Percentiles rank a stretch among this genome's conserved stretches.
Evolutionary conservation across 129 eudicot species (phyloP).

Genomic region (Deinandra increscens): DNA sequence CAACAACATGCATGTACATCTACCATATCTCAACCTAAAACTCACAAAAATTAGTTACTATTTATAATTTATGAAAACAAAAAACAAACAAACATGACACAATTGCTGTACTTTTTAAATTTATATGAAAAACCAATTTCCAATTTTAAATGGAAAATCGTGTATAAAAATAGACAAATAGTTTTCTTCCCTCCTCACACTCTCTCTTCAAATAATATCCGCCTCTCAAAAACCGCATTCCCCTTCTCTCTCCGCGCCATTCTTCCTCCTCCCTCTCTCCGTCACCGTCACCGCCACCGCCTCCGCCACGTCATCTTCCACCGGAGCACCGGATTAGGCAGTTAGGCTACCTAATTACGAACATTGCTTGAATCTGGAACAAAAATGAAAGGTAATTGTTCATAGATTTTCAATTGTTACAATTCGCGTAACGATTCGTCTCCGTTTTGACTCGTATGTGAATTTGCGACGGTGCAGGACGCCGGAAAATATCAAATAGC

Average conservation of each 20-base stretch:
- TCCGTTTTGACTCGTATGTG: not conserved
- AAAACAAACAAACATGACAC: no score
- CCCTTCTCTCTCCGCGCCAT: slow-evolving; percentile 27
- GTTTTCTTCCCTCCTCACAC: slow-evolving; percentile 36
- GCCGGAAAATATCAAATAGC: slow-evolving; percentile 4
- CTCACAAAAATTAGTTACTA: not conserved
- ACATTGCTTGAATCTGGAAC: slow-evolving; percentile 19
- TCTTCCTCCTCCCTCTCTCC: slow-evolving; percentile 29
- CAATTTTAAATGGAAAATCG: not conserved
- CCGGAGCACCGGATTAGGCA: no score
- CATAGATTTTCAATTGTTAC: not conserved
- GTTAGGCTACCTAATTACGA: slow-evolving; percentile 6
- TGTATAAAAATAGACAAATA: slow-evolving; percentile 33
- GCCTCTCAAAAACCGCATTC: slow-evolving; percentile 40
- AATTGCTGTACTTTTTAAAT: not conserved
- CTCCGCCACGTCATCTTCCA: not conserved
- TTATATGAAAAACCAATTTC: not conserved
- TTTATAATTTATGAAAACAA: no score
- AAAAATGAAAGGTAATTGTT: slow-evolving; percentile 28
- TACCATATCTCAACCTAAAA: not conserved
- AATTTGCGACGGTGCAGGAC: not conserved
- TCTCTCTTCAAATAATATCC: slow-evolving; percentile 48
- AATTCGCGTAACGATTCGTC: no score
- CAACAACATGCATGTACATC: no score
- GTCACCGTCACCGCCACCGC: slow-evolving; percentile 20